Evolutionary conservation across 306 rosid species (phyloP).

Genomic region (Alnus glutinosa): DNA sequence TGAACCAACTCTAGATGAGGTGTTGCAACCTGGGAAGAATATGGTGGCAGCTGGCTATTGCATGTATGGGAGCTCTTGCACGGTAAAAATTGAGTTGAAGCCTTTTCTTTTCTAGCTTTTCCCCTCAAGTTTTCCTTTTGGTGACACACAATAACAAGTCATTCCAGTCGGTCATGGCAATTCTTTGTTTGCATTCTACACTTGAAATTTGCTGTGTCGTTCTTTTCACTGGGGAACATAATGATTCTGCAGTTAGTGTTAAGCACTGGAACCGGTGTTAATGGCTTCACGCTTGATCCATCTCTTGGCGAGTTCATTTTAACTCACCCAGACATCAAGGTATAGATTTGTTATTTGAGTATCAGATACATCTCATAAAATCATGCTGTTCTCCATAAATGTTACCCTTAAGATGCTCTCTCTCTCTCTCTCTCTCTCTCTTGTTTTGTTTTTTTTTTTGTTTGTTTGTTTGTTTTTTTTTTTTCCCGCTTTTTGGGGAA

Average conservation of each 20-base stretch:
- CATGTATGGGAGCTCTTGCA: slow-evolving; percentile 99
- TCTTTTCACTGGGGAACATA: slow-evolving; percentile 21
- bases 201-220: background rate
- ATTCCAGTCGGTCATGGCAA: background rate
- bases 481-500: background rate
- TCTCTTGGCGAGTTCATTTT: slow-evolving; percentile 96
- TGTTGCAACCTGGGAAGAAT: slow-evolving; percentile 85
- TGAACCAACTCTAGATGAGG: slow-evolving; percentile 72
- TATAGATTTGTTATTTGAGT: slow-evolving; percentile 22
- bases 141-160: background rate
- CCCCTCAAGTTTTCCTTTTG: background rate
- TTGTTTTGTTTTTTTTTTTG: background rate
- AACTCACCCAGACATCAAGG: slow-evolving; percentile 94
- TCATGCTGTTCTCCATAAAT: background rate
- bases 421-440: background rate
- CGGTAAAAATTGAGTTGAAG: slow-evolving; percentile 45
- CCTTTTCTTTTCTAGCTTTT: slow-evolving; percentile 13
- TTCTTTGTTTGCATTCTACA: slow-evolving; percentile 24
- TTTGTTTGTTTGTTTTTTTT: background rate
- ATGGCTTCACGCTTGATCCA: slow-evolving; percentile 96
- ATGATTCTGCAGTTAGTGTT: slow-evolving; percentile 68
- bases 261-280: slow-evolving; percentile 77
- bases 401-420: background rate
- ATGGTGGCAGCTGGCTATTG: slow-evolving; percentile 99
- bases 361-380: background rate